Base-by-base conservation (phyloP, 208 protist genomes). In the Eutreptiella sp. region DNA sequence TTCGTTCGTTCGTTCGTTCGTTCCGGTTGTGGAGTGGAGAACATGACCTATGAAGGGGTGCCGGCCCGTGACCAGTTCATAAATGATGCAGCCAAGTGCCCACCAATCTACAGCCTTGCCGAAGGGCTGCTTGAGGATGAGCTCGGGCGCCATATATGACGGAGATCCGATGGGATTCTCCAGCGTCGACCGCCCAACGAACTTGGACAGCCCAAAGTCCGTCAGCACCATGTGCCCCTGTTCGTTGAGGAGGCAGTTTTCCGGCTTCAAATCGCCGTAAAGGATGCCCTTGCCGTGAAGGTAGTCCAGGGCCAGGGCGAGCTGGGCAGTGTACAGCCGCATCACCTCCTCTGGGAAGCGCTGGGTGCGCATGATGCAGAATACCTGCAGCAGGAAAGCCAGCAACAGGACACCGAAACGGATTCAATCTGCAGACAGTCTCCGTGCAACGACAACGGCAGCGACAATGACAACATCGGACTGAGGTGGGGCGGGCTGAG, bases 141-240 rank as follows among this genome's bases (percentile, higher is more conserved):
- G 87, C 61, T 93, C 87, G 0, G 87, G 87, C 5, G 87, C 84
- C 84, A 93, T 90, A 60, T 84, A 93, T n/a, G n/a, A n/a, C n/a
- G n/a, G n/a, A n/a, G n/a, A 50, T 26, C 19, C 36, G 45, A n/a
- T 50, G 33, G 7, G 36, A 1, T 50, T 50, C 45, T 0, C 33
- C 7, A 3, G 19, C 36, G 21, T 16, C 21, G n/a, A n/a, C n/a
- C n/a, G n/a, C n/a, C n/a, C n/a, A n/a, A n/a, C n/a, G n/a, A n/a
- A n/a, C 23, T 71, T 70, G 16, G 57, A 73, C 21, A 87, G 57
- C 65, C 87, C 81, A 55, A 87, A 87, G 48, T 87, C 81, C 0
- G 81, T 79, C 24, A 87, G 46, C 64, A 79, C 66, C 32, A 87
- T 63, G 38, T 87, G 81, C 27, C 80, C 76, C 14, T 41, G 63